phyloP scores from a whole-genome alignment of 352 stramenopile genomes.

The Peronospora belbahrii region DNA sequence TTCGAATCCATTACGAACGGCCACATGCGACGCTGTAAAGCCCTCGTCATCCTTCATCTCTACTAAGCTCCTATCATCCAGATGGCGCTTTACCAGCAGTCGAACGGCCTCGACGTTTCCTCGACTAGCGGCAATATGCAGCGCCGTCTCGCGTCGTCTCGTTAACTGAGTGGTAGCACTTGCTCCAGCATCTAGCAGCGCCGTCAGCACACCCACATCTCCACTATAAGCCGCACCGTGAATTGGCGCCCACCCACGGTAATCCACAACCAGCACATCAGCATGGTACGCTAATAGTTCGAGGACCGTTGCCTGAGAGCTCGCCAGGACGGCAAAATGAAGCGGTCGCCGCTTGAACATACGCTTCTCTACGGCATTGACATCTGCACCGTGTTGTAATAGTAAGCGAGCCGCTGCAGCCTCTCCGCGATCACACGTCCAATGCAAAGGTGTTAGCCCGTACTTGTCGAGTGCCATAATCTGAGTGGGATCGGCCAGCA shows the following conservation, averaged over 20 bases:
- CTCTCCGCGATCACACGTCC: conserved; percentile 56
- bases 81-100: conserved; percentile 19
- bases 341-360: conserved; percentile 63
- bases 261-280: conserved; percentile 37
- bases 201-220: conserved; percentile 9
- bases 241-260: conserved; percentile 45
- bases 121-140: conserved; percentile 31
- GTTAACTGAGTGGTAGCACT: conserved; percentile 17
- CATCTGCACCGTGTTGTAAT: conserved; percentile 32
- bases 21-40: conserved; percentile 21
- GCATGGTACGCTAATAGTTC: conserved; percentile 36
- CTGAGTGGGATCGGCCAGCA: conserved; percentile 24
- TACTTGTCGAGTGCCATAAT: conserved; percentile 54
- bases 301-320: conserved; percentile 24
- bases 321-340: conserved; percentile 51
- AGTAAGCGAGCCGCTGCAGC: conserved; percentile 22
- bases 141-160: conserved; percentile 21
- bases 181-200: conserved; percentile 21
- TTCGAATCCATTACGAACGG: conserved; percentile 14
- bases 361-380: conserved; percentile 48
- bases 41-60: conserved; percentile 17
- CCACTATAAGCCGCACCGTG: conserved; percentile 53
- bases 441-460: conserved; percentile 60
- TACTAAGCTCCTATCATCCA: conserved; percentile 5
- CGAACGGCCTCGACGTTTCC: conserved; percentile 15